Percentiles rank a stretch among this genome's conserved stretches.
phyloP scores from a whole-genome alignment of 805 yeast species.

The Saccharomycodes ludwigii region DNA sequence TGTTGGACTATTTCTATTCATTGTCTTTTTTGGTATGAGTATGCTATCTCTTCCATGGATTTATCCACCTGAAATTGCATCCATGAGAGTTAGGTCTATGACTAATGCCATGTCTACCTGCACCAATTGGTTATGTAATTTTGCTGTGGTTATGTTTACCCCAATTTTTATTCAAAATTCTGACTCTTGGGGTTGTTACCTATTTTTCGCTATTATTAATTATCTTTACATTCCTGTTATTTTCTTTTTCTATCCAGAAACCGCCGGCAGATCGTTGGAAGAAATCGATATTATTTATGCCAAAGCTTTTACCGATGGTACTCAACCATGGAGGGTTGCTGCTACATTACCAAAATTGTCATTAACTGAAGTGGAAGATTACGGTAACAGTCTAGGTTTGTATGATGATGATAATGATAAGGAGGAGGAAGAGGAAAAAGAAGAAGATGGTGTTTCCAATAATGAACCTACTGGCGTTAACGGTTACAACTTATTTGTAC shows the following conservation, averaged over 20 bases:
- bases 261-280: slow-evolving; percentile 64
- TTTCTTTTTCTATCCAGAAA: slow-evolving; percentile 64
- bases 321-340: slow-evolving; percentile 53
- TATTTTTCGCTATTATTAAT: slow-evolving; percentile 58
- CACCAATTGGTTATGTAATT: slow-evolving; percentile 54
- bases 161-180: slow-evolving; percentile 41
- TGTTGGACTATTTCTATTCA: slow-evolving; percentile 46
- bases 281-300: slow-evolving; percentile 57
- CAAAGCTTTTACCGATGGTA: slow-evolving; percentile 35
- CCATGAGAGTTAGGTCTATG: slow-evolving; percentile 46
- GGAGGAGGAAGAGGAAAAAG: slow-evolving; percentile 14
- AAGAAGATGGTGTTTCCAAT: slow-evolving; percentile 9
- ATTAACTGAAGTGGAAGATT: slow-evolving; percentile 45
- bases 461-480: slow-evolving; percentile 9
- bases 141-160: slow-evolving; percentile 56
- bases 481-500: slow-evolving; percentile 7
- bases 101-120: slow-evolving; percentile 54
- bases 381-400: slow-evolving; percentile 47
- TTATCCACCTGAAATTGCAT: slow-evolving; percentile 52
- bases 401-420: slow-evolving; percentile 29
- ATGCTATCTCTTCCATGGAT: slow-evolving; percentile 51
- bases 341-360: slow-evolving; percentile 46
- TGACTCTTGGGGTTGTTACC: slow-evolving; percentile 50
- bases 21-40: slow-evolving; percentile 43
- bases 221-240: slow-evolving; percentile 48